Conservation (phyloP, 805 yeast genomes). For the Saccharomycopsis schoenii region DNA sequence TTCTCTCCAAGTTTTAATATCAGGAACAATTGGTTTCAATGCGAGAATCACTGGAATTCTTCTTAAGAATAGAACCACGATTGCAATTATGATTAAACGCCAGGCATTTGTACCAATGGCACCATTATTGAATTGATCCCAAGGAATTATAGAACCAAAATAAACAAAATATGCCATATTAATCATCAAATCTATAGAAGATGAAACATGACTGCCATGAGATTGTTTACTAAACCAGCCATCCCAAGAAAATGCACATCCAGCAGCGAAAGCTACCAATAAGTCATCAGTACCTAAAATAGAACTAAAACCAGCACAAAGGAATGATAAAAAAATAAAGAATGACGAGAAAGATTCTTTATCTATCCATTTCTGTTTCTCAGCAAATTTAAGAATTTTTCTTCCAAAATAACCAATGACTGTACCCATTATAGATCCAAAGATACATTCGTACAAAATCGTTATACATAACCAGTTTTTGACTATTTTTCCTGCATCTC, state of each 20-base stretch:
- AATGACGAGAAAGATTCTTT: constrained; percentile 82
- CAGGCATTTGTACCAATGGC: constrained; percentile 61
- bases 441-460: constrained; percentile 68
- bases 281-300: constrained; percentile 84
- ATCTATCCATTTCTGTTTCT: constrained; percentile 58
- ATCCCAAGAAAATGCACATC: constrained; percentile 90
- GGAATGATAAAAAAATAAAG: constrained; percentile 70
- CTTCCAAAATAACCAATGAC: constrained; percentile 63
- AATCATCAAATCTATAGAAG: constrained; percentile 75
- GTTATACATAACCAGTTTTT: constrained; percentile 75
- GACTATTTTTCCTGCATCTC: constrained; percentile 56
- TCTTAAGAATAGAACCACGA: constrained; percentile 64
- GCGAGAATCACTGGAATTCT: constrained; percentile 74
- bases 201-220: constrained; percentile 78
- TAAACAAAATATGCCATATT: constrained; percentile 83
- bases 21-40: constrained; percentile 74
- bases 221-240: constrained; percentile 82
- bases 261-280: constrained; percentile 84
- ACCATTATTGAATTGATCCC: constrained; percentile 63
- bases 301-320: constrained; percentile 84
- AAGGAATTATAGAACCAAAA: constrained; percentile 85
- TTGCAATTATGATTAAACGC: constrained; percentile 67
- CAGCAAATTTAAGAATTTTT: constrained; percentile 66
- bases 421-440: constrained; percentile 70
- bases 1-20: constrained; percentile 84